Percentiles rank a stretch among this genome's conserved stretches.
Evolutionary conservation across 225 moss, liverwort and hornwort species (phyloP).

Genomic region (Polytrichum commune): DNA sequence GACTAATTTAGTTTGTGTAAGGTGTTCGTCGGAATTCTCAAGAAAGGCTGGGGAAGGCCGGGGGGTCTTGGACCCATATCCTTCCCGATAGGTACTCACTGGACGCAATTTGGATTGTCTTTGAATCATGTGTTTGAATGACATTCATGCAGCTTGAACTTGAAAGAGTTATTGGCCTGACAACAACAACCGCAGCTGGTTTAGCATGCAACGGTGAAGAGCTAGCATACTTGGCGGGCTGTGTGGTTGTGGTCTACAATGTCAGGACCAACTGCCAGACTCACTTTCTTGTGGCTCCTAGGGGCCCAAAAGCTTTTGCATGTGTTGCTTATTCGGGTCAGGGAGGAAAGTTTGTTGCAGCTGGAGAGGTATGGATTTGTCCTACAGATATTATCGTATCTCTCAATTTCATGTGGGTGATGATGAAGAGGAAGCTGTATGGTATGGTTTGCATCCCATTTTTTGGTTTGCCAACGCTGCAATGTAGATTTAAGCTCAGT

Average conservation of each 20-base stretch:
- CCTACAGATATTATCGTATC: neutral
- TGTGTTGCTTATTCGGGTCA: conserved; percentile 66
- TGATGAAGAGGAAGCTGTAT: neutral
- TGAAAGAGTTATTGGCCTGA: conserved; percentile 64
- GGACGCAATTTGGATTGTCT: neutral
- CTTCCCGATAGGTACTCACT: neutral
- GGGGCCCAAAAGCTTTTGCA: conserved; percentile 55
- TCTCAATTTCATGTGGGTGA: neutral
- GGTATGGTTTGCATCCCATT: neutral
- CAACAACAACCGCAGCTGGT: conserved; percentile 50
- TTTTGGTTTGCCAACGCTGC: too few species aligned
- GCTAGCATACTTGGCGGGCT: conserved; percentile 66
- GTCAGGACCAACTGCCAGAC: conserved; percentile 58
- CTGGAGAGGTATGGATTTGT: conserved; percentile 58
- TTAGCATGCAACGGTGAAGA: conserved; percentile 65
- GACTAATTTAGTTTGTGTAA: too few species aligned
- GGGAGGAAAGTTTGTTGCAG: conserved; percentile 66
- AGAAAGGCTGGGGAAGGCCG: too few species aligned
- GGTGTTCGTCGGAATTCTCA: too few species aligned
- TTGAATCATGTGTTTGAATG: neutral
- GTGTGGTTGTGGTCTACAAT: conserved; percentile 72
- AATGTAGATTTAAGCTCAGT: neutral
- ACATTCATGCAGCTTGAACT: conserved; percentile 54
- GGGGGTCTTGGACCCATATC: too few species aligned
- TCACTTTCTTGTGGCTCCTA: conserved; percentile 44